Conservation (phyloP, 805 yeast species). For the Clavispora santaluciae region DNA sequence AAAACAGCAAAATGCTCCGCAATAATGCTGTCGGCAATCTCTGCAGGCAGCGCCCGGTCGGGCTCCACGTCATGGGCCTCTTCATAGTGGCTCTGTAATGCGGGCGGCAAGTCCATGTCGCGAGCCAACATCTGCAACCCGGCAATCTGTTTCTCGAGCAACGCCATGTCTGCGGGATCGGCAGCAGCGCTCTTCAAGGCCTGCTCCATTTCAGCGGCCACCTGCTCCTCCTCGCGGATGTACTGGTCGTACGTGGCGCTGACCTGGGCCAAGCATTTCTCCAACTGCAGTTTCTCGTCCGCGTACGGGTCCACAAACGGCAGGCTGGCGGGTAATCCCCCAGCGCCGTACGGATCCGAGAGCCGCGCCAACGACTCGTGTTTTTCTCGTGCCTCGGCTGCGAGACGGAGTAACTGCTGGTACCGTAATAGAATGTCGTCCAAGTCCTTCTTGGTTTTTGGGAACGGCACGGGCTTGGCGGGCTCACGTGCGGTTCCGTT, state of each 20-base stretch:
- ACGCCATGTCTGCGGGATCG: slow-evolving; percentile 8
- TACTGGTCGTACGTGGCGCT: slow-evolving; percentile 23
- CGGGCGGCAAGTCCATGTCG: slow-evolving; percentile 60
- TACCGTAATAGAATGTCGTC: slow-evolving; percentile 13
- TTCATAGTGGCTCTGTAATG: slow-evolving; percentile 37
- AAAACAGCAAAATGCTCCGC: slow-evolving; percentile 5
- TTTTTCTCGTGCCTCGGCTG: slow-evolving; percentile 17
- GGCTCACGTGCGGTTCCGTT: neutral
- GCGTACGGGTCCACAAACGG: slow-evolving; percentile 21
- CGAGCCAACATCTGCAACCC: slow-evolving; percentile 61
- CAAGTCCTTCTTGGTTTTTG: slow-evolving; percentile 10
- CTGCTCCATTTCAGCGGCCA: slow-evolving; percentile 17
- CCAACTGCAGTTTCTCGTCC: slow-evolving; percentile 23
- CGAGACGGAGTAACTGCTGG: slow-evolving; percentile 14
- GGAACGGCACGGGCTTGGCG: slow-evolving; percentile 6
- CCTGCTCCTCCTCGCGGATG: slow-evolving; percentile 17
- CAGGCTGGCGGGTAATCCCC: slow-evolving; percentile 2
- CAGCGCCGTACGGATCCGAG: slow-evolving; percentile 4
- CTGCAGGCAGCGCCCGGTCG: slow-evolving; percentile 18
- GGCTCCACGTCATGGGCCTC: slow-evolving; percentile 2
- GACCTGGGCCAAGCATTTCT: slow-evolving; percentile 24
- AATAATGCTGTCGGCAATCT: slow-evolving; percentile 7
- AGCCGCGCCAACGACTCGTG: slow-evolving; percentile 11
- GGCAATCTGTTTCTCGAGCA: slow-evolving; percentile 54
- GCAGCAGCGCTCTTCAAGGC: slow-evolving; percentile 13